These are phyloP conservation scores for Microbotryomycetes sp. DNA, from an alignment of 1,284 basidiomycete genomes.

Conservation along the genomic window DNA sequence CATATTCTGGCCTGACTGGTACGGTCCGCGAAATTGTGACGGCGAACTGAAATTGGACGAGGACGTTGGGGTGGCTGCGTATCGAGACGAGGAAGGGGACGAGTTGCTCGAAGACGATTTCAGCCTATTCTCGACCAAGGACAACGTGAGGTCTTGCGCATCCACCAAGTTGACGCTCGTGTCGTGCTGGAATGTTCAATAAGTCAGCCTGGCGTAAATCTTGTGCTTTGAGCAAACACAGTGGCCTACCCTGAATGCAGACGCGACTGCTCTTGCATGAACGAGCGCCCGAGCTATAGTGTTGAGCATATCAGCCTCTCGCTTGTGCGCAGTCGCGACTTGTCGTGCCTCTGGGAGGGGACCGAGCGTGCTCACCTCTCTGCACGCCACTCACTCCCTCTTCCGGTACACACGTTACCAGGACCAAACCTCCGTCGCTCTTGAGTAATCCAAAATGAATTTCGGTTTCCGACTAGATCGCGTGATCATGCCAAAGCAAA, in stretches of 20 bases:
- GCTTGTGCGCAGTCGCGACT: no score
- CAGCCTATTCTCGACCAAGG: not conserved
- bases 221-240: no score
- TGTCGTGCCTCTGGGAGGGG: not conserved
- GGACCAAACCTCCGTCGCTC: not conserved
- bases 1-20: not conserved
- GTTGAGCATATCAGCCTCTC: no score
- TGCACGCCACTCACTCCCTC: constrained; percentile 9
- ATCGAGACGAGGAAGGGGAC: no score
- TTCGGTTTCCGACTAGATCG: not conserved
- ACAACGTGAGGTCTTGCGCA: constrained; percentile 1
- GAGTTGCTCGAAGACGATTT: no score
- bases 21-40: not conserved
- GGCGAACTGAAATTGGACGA: not conserved
- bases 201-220: not conserved
- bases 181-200: not conserved
- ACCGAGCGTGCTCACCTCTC: constrained; percentile 7
- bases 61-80: no score
- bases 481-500: no score
- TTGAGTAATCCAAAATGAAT: constrained; percentile 6
- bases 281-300: constrained; percentile 23
- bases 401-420: constrained; percentile 8
- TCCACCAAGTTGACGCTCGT: not conserved
- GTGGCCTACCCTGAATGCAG: not conserved
- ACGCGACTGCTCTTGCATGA: constrained; percentile 5